phyloP scores from a whole-genome alignment of 129 eudicot species.

The Erigeron canadensis region DNA sequence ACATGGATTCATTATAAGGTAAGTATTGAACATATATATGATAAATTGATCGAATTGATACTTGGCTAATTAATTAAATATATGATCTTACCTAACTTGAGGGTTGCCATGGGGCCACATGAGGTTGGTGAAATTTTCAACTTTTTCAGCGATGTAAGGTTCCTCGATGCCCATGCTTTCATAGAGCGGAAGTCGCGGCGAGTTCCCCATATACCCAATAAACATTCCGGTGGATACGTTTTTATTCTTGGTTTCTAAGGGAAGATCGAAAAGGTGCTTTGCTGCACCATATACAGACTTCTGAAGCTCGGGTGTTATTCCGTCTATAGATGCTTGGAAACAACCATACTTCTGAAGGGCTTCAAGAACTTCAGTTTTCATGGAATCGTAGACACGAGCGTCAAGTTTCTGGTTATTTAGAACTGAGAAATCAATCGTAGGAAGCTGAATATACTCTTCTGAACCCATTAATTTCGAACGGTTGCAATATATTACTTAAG shows the following conservation, averaged over 20 bases:
- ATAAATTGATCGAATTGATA: too few relatives aligned
- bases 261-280: constrained; percentile 54
- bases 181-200: constrained; percentile 50
- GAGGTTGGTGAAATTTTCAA: constrained; percentile 37
- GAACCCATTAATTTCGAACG: constrained; percentile 60
- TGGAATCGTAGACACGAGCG: constrained; percentile 36
- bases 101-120: constrained; percentile 69
- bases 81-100: constrained; percentile 44
- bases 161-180: constrained; percentile 67
- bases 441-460: constrained; percentile 47
- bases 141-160: constrained; percentile 26
- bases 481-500: not conserved
- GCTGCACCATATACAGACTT: constrained; percentile 35
- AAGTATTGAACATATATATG: not conserved
- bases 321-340: constrained; percentile 55
- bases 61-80: too few relatives aligned
- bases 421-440: constrained; percentile 48
- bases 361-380: constrained; percentile 44
- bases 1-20: not conserved
- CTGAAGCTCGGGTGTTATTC: constrained; percentile 39
- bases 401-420: constrained; percentile 33
- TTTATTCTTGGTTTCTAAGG: constrained; percentile 47
- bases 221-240: constrained; percentile 48
- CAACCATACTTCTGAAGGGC: constrained; percentile 67
- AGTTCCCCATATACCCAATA: constrained; percentile 64